phyloP scores from a whole-genome alignment of 768 basidiomycete genomes.

The Kwoniella europaea region DNA sequence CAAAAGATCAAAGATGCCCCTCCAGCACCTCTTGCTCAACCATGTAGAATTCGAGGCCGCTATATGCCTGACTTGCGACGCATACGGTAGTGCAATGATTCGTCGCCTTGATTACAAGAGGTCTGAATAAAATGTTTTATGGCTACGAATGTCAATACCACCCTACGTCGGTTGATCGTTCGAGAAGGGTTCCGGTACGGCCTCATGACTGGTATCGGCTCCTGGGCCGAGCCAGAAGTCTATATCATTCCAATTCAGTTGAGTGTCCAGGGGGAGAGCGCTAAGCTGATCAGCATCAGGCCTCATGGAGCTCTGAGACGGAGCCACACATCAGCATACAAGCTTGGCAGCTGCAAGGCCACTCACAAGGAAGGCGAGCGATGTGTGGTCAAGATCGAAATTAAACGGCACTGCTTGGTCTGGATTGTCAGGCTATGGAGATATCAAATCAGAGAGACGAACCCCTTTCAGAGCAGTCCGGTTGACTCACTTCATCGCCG shows the following conservation, averaged over 20 bases:
- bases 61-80: too few species aligned
- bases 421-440: not conserved
- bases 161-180: not conserved
- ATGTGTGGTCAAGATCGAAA: not conserved
- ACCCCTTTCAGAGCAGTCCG: too few species aligned
- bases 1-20: too few species aligned
- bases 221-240: not conserved
- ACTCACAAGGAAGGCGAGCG: not conserved
- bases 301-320: not conserved
- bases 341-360: too few species aligned
- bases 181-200: not conserved
- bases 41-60: too few species aligned
- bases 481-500: not conserved
- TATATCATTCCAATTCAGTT: not conserved
- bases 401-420: not conserved
- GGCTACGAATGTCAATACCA: not conserved
- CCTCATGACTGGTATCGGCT: not conserved
- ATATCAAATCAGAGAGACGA: not conserved
- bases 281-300: not conserved
- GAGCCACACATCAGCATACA: not conserved
- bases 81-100: too few species aligned
- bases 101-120: too few species aligned
- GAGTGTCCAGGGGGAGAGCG: not conserved
- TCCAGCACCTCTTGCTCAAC: too few species aligned
- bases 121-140: too few species aligned